These are phyloP conservation scores for Mycena sp. DNA, from an alignment of 1,284 basidiomycete species.

Conservation along the genomic window DNA sequence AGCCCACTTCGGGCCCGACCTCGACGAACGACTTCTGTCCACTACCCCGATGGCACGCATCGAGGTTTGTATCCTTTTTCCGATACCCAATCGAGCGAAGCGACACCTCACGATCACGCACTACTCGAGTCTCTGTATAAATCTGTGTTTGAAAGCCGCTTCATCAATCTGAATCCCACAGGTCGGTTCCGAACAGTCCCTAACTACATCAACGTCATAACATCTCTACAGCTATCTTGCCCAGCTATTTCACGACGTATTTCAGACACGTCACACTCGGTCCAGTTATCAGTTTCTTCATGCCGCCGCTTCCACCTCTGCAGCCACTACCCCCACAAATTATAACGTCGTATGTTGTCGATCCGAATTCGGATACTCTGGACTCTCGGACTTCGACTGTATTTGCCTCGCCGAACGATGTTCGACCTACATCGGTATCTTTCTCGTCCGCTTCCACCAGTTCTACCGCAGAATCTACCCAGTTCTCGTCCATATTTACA, in stretches of 20 bases:
- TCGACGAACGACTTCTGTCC: conserved; percentile 54
- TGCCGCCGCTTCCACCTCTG: conserved; percentile 76
- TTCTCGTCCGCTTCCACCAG: conserved; percentile 52
- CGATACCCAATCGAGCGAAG: conserved; percentile 41
- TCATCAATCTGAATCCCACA: conserved; percentile 72
- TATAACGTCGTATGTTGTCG: conserved; percentile 48
- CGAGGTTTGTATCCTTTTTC: conserved; percentile 43
- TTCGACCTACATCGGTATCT: conserved; percentile 56
- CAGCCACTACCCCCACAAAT: conserved; percentile 64
- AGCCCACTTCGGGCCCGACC: conserved; percentile 61
- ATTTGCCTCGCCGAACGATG: conserved; percentile 36
- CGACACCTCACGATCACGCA: conserved; percentile 63
- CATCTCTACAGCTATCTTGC: conserved; percentile 62
- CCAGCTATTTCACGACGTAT: conserved; percentile 75
- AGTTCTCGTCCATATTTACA: conserved; percentile 40
- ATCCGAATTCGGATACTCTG: conserved; percentile 43
- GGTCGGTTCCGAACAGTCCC: conserved; percentile 45
- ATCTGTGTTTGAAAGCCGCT: conserved; percentile 70
- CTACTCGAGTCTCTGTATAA: conserved; percentile 71
- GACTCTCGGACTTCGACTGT: conserved; percentile 45
- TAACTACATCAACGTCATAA: conserved; percentile 2
- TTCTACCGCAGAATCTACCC: conserved; percentile 40
- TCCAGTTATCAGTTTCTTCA: conserved; percentile 69
- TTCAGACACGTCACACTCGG: conserved; percentile 72
- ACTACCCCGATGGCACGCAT: conserved; percentile 56